Evolutionary conservation across 495 filamentous ascomycete species (phyloP), one percentile per base, ranked within the genome.

Genomic region (Penicillium soppii): DNA sequence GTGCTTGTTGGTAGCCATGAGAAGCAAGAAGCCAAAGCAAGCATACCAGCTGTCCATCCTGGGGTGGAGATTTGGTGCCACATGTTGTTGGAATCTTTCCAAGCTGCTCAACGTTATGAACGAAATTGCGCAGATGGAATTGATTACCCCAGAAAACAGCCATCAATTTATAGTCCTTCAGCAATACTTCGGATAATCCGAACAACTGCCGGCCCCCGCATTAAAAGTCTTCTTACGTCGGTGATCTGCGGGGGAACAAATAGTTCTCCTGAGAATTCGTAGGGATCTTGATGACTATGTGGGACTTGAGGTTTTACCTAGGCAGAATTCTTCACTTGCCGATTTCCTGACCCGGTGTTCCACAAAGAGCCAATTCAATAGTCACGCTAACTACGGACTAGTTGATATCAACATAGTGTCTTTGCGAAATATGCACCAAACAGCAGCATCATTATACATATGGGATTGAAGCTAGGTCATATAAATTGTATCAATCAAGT

Each of bases 1-100:
- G 17, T 32, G 12, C 54, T 90, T 87, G 32, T 35, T 5, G 37
- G 36, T 20, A 39, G 0, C 36, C 37, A 40, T 22, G 37, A 22
- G 13, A 40, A 40, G 13, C 37, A 40, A 13, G 37, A 22, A 40
- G 37, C 17, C 12, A 40, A 10, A 23, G 37, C 37, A 6, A 40
- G 37, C 37, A 40, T 12, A 6, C 37, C 12, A n/a, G 37, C 21
- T 12, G 37, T 13, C 37, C 37, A 40, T n/a, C 37, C 37, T 23
- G 12, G 37, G 19, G 19, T 9, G 5, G 37, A 40, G 17, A n/a
- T n/a, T 22, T 12, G 13, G 37, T 40, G 37, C 37, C 16, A 22
- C 37, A 40, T 40, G 5, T 12, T 21, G 36, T 12, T 25, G 2
- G 1, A 40, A 9, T 1, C 7, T 21, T 3, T 21, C 20, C 36